Evolutionary conservation across 2,329 filamentous ascomycete species (phyloP).

Genomic region (Pestalotiopsis sp.): DNA sequence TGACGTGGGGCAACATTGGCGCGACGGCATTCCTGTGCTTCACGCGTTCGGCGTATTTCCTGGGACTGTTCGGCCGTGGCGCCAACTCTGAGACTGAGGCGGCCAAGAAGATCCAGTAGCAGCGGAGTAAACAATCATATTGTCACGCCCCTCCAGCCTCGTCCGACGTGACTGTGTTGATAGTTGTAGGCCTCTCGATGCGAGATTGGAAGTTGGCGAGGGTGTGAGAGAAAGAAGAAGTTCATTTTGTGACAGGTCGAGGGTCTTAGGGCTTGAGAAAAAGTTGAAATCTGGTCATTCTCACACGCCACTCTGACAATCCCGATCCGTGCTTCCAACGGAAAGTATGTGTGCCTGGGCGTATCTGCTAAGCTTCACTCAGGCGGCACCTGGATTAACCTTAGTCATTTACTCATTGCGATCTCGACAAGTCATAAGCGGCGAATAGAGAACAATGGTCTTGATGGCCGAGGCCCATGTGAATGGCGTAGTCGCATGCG

Average conservation of each 20-base stretch:
- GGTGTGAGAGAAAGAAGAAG: too few species aligned
- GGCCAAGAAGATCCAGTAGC: neutral
- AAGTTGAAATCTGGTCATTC: too few species aligned
- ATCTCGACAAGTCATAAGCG: neutral
- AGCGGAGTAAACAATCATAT: neutral
- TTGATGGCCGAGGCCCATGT: neutral
- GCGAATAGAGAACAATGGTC: neutral
- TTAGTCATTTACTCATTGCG: too few species aligned
- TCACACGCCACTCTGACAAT: too few species aligned
- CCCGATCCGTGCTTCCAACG: too few species aligned
- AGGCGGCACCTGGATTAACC: too few species aligned
- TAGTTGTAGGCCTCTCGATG: neutral
- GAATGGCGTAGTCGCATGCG: neutral
- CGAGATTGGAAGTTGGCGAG: too few species aligned
- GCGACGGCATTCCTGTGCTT: slow-evolving; percentile 45
- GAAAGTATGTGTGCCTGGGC: too few species aligned
- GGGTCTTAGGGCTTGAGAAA: too few species aligned
- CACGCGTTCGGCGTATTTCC: neutral
- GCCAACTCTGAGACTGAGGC: neutral
- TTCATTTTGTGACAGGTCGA: too few species aligned
- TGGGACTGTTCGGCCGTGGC: neutral
- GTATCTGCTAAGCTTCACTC: too few species aligned
- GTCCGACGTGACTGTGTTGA: neutral
- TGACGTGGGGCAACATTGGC: slow-evolving; percentile 75
- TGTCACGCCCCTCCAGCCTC: neutral